Evolutionary conservation across 2,329 filamentous ascomycete species (phyloP), one percentile per base, ranked within the genome.

Genomic region (Diaporthe sp.): DNA sequence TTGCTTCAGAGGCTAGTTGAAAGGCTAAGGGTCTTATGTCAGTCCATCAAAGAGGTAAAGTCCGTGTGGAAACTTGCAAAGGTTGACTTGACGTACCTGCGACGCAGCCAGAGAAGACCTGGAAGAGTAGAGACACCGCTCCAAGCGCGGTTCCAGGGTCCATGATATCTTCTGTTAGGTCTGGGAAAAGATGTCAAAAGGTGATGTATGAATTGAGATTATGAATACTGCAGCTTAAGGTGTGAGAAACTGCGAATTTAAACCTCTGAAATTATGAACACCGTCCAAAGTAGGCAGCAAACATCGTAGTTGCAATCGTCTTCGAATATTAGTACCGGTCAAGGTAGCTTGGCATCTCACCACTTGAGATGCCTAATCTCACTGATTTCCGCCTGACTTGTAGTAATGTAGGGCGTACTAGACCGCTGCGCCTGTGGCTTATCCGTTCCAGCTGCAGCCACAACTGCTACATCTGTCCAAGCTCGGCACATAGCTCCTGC

Each of bases 361-460:
- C 60, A 39, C 37, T 6, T 44, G 9, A 22, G 12, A 8, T 2
- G 22, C n/a, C 12, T 25, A n/a, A n/a, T 19, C 37, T 61, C 2
- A 42, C 58, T 61, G 9, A 19, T 34, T 2, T 17, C 44, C 58
- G 25, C n/a, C 37, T 44, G 13, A 2, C 44, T 19, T 25, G n/a
- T 9, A 17, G 13, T 17, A 44, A 25, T 44, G 37, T 28, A 61
- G 12, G 60, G 60, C 60, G 39, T 13, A 31, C 60, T 62, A 31
- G 60, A n/a, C 25, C 2, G 60, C 60, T 62, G 60, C 60, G 60
- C 39, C 39, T 39, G 60, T 62, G 60, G 60, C 60, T 62, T 62
- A 31, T 62, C 12, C 2, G 39, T 3, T 62, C n/a, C 39, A 31
- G 10, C n/a, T 62, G 60, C 60, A 62, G 60, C 60, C 60, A 62